phyloP scores from a whole-genome alignment of 331 rosid species.

The Pyracantha coccinea region DNA sequence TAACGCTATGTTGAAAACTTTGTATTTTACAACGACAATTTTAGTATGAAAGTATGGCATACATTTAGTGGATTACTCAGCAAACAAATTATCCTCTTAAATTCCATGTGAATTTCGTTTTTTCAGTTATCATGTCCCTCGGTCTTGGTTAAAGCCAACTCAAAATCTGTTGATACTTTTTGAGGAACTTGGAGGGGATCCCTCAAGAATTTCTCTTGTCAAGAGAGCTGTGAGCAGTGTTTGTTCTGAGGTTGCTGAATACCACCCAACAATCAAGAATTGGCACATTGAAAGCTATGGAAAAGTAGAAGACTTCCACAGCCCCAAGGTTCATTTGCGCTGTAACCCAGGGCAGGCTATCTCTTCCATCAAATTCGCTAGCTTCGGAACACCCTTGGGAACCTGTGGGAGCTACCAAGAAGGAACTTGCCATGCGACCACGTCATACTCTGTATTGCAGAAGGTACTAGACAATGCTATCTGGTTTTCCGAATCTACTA shows the following conservation, averaged over 20 bases:
- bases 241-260: conserved; percentile 84
- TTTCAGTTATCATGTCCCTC: conserved; percentile 94
- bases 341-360: conserved; percentile 74
- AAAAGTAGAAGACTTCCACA: conserved; percentile 55
- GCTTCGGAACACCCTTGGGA: conserved; percentile 94
- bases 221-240: conserved; percentile 76
- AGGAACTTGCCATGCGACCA: conserved; percentile 77
- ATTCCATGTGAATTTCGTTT: conserved; percentile 9
- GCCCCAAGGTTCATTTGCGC: conserved; percentile 81
- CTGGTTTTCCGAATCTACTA: not conserved
- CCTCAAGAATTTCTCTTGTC: conserved; percentile 69
- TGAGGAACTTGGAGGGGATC: conserved; percentile 96
- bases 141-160: conserved; percentile 87
- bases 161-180: conserved; percentile 77
- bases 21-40: not conserved
- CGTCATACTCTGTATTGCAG: conserved; percentile 58
- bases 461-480: conserved; percentile 39
- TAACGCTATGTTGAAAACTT: not conserved
- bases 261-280: conserved; percentile 79
- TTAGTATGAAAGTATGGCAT: not conserved
- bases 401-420: conserved; percentile 86
- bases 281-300: conserved; percentile 92
- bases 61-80: not conserved
- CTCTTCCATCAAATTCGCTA: conserved; percentile 85
- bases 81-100: conserved; percentile 4